Evolutionary conservation across 2,329 filamentous ascomycete species (phyloP).

Genomic region (Ophiosphaerella korrae): DNA sequence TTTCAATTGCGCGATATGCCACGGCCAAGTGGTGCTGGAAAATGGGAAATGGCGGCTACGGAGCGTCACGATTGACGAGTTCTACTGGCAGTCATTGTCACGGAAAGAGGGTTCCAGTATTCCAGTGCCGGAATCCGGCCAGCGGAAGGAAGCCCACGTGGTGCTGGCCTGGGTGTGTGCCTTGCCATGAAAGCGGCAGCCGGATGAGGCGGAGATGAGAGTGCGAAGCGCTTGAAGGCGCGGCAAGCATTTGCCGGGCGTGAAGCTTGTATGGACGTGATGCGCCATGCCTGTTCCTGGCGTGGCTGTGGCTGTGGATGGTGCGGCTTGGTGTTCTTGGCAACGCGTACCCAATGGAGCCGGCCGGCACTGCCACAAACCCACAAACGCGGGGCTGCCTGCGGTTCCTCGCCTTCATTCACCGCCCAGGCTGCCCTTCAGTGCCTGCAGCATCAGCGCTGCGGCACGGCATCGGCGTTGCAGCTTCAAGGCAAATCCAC

Average conservation of each 20-base stretch:
- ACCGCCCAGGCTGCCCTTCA: too few species aligned
- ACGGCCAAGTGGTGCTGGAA: conserved; percentile 33
- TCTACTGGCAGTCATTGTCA: conserved; percentile 31
- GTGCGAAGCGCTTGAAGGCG: too few species aligned
- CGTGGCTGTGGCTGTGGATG: background rate
- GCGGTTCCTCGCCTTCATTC: too few species aligned
- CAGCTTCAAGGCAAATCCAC: too few species aligned
- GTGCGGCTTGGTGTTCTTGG: too few species aligned
- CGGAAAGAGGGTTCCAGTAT: conserved; percentile 33
- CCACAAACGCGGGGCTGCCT: too few species aligned
- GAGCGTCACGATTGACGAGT: conserved; percentile 36
- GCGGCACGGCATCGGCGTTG: too few species aligned
- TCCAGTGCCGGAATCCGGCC: conserved; percentile 29
- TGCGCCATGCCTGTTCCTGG: conserved; percentile 2
- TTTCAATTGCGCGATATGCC: conserved; percentile 34
- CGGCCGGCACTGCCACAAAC: too few species aligned
- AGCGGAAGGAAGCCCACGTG: conserved; percentile 25
- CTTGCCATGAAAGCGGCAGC: conserved; percentile 14
- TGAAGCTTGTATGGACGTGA: background rate
- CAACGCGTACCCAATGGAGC: too few species aligned
- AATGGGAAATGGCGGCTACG: conserved; percentile 31
- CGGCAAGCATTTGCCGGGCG: conserved; percentile 5
- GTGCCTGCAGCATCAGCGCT: too few species aligned
- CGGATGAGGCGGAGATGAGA: background rate
- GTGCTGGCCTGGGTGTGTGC: conserved; percentile 34